Base-by-base conservation (phyloP, 106 monocot genomes). In the Xerophyta viscosa region DNA sequence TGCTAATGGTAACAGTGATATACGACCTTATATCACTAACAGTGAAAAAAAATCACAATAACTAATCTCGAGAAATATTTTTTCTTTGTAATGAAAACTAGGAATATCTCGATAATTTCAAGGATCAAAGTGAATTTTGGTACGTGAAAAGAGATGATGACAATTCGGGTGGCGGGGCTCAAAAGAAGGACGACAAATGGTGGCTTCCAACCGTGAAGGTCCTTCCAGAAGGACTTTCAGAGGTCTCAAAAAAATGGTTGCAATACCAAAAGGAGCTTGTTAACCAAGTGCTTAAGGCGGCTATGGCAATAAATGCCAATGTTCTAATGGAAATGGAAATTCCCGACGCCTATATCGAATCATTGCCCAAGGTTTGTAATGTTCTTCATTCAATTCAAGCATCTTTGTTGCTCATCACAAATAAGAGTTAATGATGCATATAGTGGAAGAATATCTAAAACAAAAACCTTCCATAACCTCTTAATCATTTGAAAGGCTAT, bases 81-180 rank as follows among this genome's bases (percentile, higher is more conserved):
- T 33, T 17, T 33, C 6, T 8, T 44, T 44, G 6, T 9, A 14
- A 8, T 8, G 7, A 20, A 25, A 44, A 44, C 6, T 14, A 44
- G 43, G 43, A 44, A 17, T 44, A 44, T 14, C 43, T 44, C 15
- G 84, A 90, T 25, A 90, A 80, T 25, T 90, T 80, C 63, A 77
- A 90, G 29, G 84, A 80, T 27, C 70, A 71, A 20, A 72, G 76
- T 46, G 88, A 88, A 66, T 88, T 88, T 60, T 76, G 72, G 71
- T 88, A 83, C 44, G 64, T 63, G 22, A 52, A 52, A 4, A 65
- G 39, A 52, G 66, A 82, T 20, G 73, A 66, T 10, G 46, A 69
- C 20, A 78, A 66, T 6, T 68, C 48, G 0, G 67, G 75, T 27
- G 71, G 80, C 39, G 61, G 61, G 10, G 31, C 52, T 3, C 47